Evolutionary conservation across 352 stramenopile genomes (phyloP).

Genomic region (Saprolegnia diclina): DNA sequence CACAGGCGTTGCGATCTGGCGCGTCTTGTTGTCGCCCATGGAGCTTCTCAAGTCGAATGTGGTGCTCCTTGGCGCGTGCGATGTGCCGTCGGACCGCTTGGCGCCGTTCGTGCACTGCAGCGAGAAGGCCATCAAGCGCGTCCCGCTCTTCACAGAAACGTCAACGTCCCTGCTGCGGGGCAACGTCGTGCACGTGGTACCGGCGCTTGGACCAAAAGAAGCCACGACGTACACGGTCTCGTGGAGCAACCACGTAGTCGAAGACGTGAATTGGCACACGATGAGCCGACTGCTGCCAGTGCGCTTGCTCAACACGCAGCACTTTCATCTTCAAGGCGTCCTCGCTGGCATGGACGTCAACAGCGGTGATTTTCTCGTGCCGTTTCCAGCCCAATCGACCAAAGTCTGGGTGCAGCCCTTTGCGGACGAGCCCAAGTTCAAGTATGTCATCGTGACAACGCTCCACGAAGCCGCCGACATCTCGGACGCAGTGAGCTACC

Average conservation of each 20-base stretch:
- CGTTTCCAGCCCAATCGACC: not conserved
- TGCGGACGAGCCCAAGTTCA: slow-evolving; percentile 5
- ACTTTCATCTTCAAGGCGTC: slow-evolving; percentile 52
- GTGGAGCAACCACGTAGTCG: slow-evolving; percentile 47
- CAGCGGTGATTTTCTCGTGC: not conserved
- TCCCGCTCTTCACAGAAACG: slow-evolving; percentile 51
- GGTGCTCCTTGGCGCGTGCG: slow-evolving; percentile 45
- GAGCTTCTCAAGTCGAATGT: slow-evolving; percentile 31
- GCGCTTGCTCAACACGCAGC: slow-evolving; percentile 58
- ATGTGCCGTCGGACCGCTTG: slow-evolving; percentile 53
- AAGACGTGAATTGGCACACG: slow-evolving; percentile 44
- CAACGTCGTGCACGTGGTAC: slow-evolving; percentile 18
- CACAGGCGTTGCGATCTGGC: slow-evolving; percentile 51
- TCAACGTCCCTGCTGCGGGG: slow-evolving; percentile 34
- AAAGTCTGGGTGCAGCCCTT: slow-evolving; percentile 17
- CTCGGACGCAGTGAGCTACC: not conserved
- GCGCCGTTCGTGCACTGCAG: slow-evolving; percentile 52
- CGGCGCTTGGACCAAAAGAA: slow-evolving; percentile 21
- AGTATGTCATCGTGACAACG: slow-evolving; percentile 15
- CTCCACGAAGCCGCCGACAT: not conserved
- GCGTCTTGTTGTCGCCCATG: slow-evolving; percentile 30
- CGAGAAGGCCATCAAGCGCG: slow-evolving; percentile 54
- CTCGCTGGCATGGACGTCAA: slow-evolving; percentile 25
- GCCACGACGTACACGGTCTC: slow-evolving; percentile 43
- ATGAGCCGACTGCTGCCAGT: slow-evolving; percentile 53